Evolutionary conservation across 257 asterid genomes (phyloP), one percentile per base, ranked within the genome.

Genomic region (Solanum rostratum): DNA sequence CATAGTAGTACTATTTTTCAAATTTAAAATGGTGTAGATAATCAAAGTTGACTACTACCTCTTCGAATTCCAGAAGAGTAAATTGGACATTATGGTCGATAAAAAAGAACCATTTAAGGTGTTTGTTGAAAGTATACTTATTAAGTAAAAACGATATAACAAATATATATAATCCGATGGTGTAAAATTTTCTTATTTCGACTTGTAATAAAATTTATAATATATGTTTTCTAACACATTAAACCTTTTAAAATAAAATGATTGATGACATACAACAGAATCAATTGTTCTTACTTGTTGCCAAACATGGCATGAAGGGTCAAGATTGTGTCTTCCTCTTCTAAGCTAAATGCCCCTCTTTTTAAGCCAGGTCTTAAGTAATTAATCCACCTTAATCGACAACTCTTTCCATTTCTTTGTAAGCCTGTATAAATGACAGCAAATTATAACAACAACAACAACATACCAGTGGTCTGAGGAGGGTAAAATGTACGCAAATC

Each of bases 361-460:
- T 95, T 95, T 85, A 95, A 52, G 54, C 99, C 99, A 0, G 99
- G 98, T 86, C 99, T 78, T 45, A 95, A 81, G 81, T 95, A 95
- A 87, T 95, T 95, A 86, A 94, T 90, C 99, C 99, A 95, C 84
- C 99, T 90, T 52, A 95, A 85, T 79, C 99, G 89, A 89, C 99
- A 93, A 88, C 99, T 95, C 91, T 95, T 95, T 30, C 98, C 99
- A 82, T 88, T 94, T 79, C 99, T 93, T n/a, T 94, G 92, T 53
- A 95, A 85, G 86, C 97, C 98, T 95, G 92, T 62, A 88, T 45
- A 39, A 39, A 7, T 74, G 4, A 18, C 84, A 62, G 39, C n/a
- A n/a, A n/a, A n/a, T n/a, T n/a, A n/a, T n/a, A n/a, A n/a, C n/a
- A n/a, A n/a, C n/a, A n/a, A n/a, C n/a, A n/a, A n/a, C n/a, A n/a